These are phyloP conservation scores for Trametes sp. DNA, from an alignment of 1,284 basidiomycete genomes.

Conservation along the genomic window DNA sequence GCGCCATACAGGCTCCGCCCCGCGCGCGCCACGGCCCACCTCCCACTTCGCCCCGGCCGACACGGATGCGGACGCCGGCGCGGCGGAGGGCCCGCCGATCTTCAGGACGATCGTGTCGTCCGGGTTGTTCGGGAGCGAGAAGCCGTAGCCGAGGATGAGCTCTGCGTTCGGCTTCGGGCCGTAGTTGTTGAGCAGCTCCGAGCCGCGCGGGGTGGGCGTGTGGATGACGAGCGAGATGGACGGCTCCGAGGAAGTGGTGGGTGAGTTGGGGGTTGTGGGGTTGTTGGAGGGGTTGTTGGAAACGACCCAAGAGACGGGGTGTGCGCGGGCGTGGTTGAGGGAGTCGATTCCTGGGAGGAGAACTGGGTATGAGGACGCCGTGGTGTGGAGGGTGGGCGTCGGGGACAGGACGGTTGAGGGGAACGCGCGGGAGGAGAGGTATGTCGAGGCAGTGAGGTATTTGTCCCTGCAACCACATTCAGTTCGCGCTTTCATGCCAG, in stretches of 20 bases:
- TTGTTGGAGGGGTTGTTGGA: conserved; percentile 41
- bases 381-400: conserved; percentile 58
- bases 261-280: background rate
- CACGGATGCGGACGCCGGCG: conserved; percentile 1
- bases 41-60: conserved; percentile 58
- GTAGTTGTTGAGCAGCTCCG: conserved; percentile 90
- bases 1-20: conserved; percentile 67
- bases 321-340: conserved; percentile 80
- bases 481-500: no score
- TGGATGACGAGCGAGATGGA: conserved; percentile 55
- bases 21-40: conserved; percentile 63
- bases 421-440: conserved; percentile 88
- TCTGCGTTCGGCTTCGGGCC: conserved; percentile 88
- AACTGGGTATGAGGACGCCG: conserved; percentile 70
- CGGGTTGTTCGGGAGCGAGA: conserved; percentile 77
- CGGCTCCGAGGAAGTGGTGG: conserved; percentile 11
- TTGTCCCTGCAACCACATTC: conserved; percentile 68
- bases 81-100: conserved; percentile 57
- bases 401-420: conserved; percentile 79
- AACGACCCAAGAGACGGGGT: conserved; percentile 83
- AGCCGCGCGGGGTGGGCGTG: conserved; percentile 45
- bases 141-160: conserved; percentile 89
- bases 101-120: conserved; percentile 87
- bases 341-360: conserved; percentile 87
- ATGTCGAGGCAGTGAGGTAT: conserved; percentile 76